Base-by-base conservation (phyloP, 2,329 filamentous ascomycete genomes). In the Aspergillus felis region DNA sequence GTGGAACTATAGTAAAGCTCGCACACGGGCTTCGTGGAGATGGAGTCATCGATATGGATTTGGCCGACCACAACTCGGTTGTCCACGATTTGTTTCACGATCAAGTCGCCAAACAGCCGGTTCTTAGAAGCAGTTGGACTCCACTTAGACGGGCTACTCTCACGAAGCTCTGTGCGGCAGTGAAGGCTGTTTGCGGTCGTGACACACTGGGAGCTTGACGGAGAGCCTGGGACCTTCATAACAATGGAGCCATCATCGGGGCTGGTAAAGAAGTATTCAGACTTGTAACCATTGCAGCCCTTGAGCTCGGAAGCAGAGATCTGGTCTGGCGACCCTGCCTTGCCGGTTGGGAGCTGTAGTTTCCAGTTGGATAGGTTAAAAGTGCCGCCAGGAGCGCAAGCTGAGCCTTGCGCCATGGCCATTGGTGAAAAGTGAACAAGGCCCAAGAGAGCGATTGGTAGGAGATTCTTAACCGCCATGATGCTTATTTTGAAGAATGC, bases 121-220 rank as follows among this genome's bases (percentile, higher is more conserved):
- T 35, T 62, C 59, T 76, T 77, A n/a, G 59, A 63, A 3, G 56
- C 51, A n/a, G 65, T 70, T 7, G 75, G 73, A 47, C 68, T 64
- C 74, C 75, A 66, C 1, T 55, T 61, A 8, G 50, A 50, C 6
- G 73, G 74, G 29, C 52, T 64, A 17, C 53, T 56, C 65, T 79
- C 76, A 20, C 75, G 74, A 12, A 79, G 65, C 62, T 79, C 76
- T 9, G 73, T 76, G 28, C 75, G 76, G 61, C 76, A 78, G 60
- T 79, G 76, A 49, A 71, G 56, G 63, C 74, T 77, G 65, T 76
- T 70, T 1, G 68, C 59, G 0, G 76, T 78, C 2, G 69, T 77
- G 7, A 77, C 74, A 57, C 75, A 78, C 7, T 62, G 64, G 1
- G 71, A 62, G 29, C 54, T 63, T 17, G 60, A 58, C 1, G 69